Evolutionary conservation across 2,329 filamentous ascomycete species (phyloP).

Genomic region (Macrophomina pseudophaseolina): DNA sequence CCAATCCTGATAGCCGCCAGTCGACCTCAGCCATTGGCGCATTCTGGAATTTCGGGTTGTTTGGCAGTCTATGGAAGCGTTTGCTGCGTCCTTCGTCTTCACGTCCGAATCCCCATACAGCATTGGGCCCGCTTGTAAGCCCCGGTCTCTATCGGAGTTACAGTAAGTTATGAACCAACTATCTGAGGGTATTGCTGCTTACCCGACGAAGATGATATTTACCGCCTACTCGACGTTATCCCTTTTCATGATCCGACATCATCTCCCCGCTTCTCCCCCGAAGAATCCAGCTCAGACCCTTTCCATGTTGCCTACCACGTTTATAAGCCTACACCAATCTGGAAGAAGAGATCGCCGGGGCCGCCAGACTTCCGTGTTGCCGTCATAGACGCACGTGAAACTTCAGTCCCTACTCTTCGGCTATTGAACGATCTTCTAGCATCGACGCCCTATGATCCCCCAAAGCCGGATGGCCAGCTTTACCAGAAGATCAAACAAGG

Average conservation of each 20-base stretch:
- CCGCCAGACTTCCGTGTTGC: slow-evolving; percentile 83
- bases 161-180: slow-evolving; percentile 53
- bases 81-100: not conserved
- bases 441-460: slow-evolving; percentile 72
- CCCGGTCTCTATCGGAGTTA: slow-evolving; percentile 62
- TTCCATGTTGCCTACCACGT: slow-evolving; percentile 80
- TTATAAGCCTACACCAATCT: slow-evolving; percentile 71
- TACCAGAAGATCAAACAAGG: slow-evolving; percentile 85
- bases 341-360: slow-evolving; percentile 73
- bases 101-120: not conserved
- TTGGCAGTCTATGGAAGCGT: slow-evolving; percentile 11
- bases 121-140: slow-evolving; percentile 55
- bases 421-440: slow-evolving; percentile 75
- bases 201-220: slow-evolving; percentile 62
- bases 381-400: slow-evolving; percentile 76
- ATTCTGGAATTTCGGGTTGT: not conserved
- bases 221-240: slow-evolving; percentile 75
- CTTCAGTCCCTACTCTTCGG: slow-evolving; percentile 72
- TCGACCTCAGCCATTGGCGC: not conserved
- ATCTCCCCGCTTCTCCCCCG: slow-evolving; percentile 37
- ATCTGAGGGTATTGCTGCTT: not conserved
- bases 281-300: slow-evolving; percentile 45
- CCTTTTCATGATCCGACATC: slow-evolving; percentile 68
- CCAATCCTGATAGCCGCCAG: not conserved
- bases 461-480: slow-evolving; percentile 58